Conservation (phyloP, 2,329 filamentous ascomycete species). For the Neodidymelliopsis sp. region DNA sequence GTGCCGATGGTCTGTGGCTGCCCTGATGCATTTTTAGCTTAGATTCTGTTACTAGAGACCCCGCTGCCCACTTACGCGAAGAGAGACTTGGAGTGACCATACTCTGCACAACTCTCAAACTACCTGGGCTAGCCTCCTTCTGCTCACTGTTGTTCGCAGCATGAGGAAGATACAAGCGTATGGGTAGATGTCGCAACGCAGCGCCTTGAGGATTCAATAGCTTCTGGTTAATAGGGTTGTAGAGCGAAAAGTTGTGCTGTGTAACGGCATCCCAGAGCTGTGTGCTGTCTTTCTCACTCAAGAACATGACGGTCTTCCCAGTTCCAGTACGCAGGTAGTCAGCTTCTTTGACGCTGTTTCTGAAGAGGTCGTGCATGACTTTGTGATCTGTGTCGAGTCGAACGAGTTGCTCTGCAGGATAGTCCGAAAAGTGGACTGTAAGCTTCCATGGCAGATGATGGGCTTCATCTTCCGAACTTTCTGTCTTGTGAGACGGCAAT, state of each 20-base stretch:
- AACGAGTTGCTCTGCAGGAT: constrained; percentile 65
- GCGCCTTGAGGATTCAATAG: constrained; percentile 77
- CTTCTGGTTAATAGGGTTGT: constrained; percentile 75
- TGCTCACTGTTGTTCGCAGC: constrained; percentile 32
- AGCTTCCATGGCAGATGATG: constrained; percentile 66
- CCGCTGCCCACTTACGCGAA: constrained; percentile 38
- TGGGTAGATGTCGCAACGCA: constrained; percentile 78
- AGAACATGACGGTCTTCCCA: constrained; percentile 86
- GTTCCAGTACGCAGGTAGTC: constrained; percentile 89
- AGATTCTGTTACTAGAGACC: constrained; percentile 15
- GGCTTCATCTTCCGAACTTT: constrained; percentile 27
- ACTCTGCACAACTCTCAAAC: constrained; percentile 70
- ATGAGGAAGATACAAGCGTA: constrained; percentile 81
- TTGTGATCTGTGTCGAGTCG: constrained; percentile 62
- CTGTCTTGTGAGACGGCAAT: constrained; percentile 22
- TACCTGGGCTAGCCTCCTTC: constrained; percentile 44
- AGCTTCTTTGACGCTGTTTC: constrained; percentile 78
- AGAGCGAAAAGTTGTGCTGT: constrained; percentile 77
- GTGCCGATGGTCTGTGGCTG: constrained; percentile 76
- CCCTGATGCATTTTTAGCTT: constrained; percentile 35
- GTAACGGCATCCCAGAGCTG: constrained; percentile 82
- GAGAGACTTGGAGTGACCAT: constrained; percentile 65
- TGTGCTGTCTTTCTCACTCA: constrained; percentile 84
- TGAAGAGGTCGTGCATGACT: constrained; percentile 69
- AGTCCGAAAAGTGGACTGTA: constrained; percentile 66